Evolutionary conservation across 768 basidiomycete genomes (phyloP), one percentile per base, ranked within the genome.

Genomic region (Boletus huronensis): DNA sequence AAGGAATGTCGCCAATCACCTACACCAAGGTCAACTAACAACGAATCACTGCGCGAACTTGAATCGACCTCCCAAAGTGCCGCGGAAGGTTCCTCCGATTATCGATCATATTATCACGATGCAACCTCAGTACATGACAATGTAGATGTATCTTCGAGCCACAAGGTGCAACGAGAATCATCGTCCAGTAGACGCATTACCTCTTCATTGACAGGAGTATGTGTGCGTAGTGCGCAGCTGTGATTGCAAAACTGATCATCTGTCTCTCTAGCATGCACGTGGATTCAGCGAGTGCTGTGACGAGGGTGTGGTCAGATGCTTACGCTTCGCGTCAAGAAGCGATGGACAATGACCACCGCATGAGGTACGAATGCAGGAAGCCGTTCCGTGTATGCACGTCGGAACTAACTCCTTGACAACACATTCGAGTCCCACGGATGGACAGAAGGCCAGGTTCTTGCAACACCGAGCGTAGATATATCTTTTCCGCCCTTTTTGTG

Each of bases 331-430:
- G 29, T 31, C 40, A 43, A 41, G 51, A 32, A 53, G 39, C 19
- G 14, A 34, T 3, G 9, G 38, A 34, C 6, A 13, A 31, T 6
- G 14, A 25, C 7, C 5, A 25, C 7, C 26, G 7, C 19, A 21
- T 9, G 39, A 52, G 43, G 59, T 60, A 28, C 28, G 49, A 41
- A 44, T 29, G 21, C 28, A 23, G n/a, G 8, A 19, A 54, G 10
- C 14, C n/a, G 7, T 13, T 44, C 32, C 10, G 3, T 29, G n/a
- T 34, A n/a, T 2, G 14, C 16, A 5, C 21, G 3, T 21, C 16
- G 7, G 19, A 32, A 31, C 41, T 48, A 19, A 43, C 6, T 23
- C 14, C 9, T 21, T 3, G 17, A 40, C 14, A 62, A 56, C 31
- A 10, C 17, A n/a, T 23, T 13, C 14, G 35, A 40, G 41, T 52